Percentiles rank a stretch among this genome's conserved stretches.
Conservation (phyloP, 805 yeast genomes). For the Suhomyces xylopsoci region DNA sequence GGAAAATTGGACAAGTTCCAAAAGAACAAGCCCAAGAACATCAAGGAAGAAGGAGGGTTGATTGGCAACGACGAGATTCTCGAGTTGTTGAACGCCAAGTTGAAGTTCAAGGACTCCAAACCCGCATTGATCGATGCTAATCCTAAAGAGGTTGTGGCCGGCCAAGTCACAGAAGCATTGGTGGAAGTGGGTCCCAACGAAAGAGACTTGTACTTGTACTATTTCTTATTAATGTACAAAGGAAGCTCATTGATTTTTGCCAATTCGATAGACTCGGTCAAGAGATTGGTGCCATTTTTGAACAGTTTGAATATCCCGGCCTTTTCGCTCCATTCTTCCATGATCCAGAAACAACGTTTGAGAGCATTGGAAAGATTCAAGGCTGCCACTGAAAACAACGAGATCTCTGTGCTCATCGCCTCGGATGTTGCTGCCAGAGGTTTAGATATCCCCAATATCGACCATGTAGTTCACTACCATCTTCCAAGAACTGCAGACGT, state of each 20-base stretch:
- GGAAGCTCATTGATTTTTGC: conserved; percentile 90
- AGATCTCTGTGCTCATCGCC: conserved; percentile 73
- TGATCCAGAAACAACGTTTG: conserved; percentile 92
- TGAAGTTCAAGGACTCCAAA: conserved; percentile 62
- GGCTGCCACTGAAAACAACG: conserved; percentile 44
- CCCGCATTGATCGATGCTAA: conserved; percentile 82
- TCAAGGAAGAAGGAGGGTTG: conserved; percentile 29
- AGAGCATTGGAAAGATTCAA: conserved; percentile 80
- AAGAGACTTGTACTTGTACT: conserved; percentile 85
- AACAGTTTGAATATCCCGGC: conserved; percentile 65
- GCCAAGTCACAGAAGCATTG: conserved; percentile 74
- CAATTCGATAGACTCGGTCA: conserved; percentile 92
- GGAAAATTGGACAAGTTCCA: conserved; percentile 55
- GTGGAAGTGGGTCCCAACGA: conserved; percentile 90
- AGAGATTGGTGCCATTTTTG: conserved; percentile 74
- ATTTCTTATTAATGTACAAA: conserved; percentile 80
- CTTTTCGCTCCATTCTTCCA: conserved; percentile 84
- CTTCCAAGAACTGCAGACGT: conserved; percentile 92
- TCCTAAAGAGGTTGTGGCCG: conserved; percentile 77
- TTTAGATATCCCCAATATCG: conserved; percentile 82
- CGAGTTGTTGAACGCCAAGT: conserved; percentile 60
- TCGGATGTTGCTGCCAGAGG: conserved; percentile 99
- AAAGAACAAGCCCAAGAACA: conserved; percentile 14
- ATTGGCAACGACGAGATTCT: conserved; percentile 59
- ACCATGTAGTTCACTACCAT: conserved; percentile 95